Evolutionary conservation across 495 filamentous ascomycete genomes (phyloP), one percentile per base, ranked within the genome.

Genomic region (Podospora fimiseda): DNA sequence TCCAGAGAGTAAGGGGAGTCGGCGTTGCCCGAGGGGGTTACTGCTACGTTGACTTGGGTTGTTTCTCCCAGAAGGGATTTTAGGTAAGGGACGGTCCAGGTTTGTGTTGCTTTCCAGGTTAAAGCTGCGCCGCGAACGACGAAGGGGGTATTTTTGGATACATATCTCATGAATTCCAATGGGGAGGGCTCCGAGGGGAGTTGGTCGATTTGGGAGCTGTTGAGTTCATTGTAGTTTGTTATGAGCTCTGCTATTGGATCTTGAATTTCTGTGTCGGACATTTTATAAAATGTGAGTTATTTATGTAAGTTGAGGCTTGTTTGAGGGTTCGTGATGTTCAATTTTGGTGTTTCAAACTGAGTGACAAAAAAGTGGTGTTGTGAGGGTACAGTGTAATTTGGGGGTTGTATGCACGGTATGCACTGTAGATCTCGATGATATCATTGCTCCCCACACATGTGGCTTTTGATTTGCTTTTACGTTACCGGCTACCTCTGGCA

Each of bases 101-200:
- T 76, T 50, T 62, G 57, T 2, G 69, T 59, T 2, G 87, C 85
- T 4, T 64, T 54, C 86, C 85, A 91, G 50, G 72, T 54, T 8
- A 48, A 47, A 0, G 80, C 82, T 7, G 73, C 84, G 2, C 74
- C 68, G 33, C 81, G 73, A 33, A 89, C 74, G 1, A 90, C 77
- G 50, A 89, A 88, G 6, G 87, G 87, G 0, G 77, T 75, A 56
- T 90, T 90, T 15, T 61, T 70, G 24, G 80, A 71, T 14, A 87
- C 84, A 65, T 79, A 82, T 53, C 82, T 74, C 78, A 88, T 81
- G 62, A 90, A 90, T 60, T 88, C 82, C 7, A 90, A 73, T 0
- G 87, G 74, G 30, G 78, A 85, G 1, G 87, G 87, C 36, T 79
- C 74, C 24, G 79, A 72, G n/a, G 69, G 33, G 3, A 88, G 69